Percentiles rank a stretch among this genome's conserved stretches.
Evolutionary conservation across 2,329 filamentous ascomycete species (phyloP).

Genomic region (Apiospora sp.): DNA sequence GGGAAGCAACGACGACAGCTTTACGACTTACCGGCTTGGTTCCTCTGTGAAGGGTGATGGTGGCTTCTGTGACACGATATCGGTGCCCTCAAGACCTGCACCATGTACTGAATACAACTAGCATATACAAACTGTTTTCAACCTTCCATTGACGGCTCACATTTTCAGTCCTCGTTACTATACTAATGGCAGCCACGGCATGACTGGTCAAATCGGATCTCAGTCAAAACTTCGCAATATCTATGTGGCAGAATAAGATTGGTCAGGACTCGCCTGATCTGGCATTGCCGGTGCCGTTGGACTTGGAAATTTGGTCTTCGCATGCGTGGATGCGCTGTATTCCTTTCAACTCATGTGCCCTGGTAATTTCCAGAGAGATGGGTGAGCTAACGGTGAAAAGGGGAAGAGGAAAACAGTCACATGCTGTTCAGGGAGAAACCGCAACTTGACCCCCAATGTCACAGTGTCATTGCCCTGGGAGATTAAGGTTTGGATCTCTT

Average conservation of each 20-base stretch:
- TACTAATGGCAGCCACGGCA: too few relatives aligned
- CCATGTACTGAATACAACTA: conserved; percentile 27
- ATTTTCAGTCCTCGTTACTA: neutral
- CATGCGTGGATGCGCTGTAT: too few relatives aligned
- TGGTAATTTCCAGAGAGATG: too few relatives aligned
- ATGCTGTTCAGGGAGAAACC: too few relatives aligned
- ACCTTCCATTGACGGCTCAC: neutral
- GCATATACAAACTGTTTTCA: conserved; percentile 22
- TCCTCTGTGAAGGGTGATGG: conserved; percentile 1
- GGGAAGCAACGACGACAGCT: neutral
- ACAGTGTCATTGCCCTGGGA: too few relatives aligned
- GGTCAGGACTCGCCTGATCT: too few relatives aligned
- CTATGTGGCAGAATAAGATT: neutral
- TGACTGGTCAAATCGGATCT: neutral
- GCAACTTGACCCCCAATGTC: too few relatives aligned
- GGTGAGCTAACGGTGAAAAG: too few relatives aligned
- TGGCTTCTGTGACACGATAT: conserved; percentile 21
- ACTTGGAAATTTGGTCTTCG: neutral
- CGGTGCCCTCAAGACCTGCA: conserved; percentile 1
- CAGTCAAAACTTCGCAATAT: neutral
- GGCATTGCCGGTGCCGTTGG: too few relatives aligned
- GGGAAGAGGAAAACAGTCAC: too few relatives aligned
- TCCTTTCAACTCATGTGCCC: too few relatives aligned
- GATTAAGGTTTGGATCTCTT: too few relatives aligned
- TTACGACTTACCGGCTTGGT: conserved; percentile 2